These are phyloP conservation scores for Debaryomyces udenii DNA, from an alignment of 1,139 yeast genomes.

Conservation along the genomic window DNA sequence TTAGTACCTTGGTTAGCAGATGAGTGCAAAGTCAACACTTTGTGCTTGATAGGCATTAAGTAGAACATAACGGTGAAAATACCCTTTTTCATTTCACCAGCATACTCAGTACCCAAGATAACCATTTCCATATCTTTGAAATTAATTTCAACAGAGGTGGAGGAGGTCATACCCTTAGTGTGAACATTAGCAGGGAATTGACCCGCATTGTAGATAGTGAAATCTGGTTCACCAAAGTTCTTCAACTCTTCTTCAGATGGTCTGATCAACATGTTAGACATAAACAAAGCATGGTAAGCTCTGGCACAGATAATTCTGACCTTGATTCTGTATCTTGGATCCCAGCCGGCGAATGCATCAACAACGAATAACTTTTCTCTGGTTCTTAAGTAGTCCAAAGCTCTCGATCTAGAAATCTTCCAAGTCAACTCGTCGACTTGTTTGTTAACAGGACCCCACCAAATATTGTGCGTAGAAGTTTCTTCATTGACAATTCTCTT, in stretches of 20 bases:
- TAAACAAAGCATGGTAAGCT: constrained; percentile 97
- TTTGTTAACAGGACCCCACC: constrained; percentile 99
- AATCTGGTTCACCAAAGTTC: constrained; percentile 95
- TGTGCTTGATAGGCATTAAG: constrained; percentile 93
- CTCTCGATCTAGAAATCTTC: constrained; percentile 95
- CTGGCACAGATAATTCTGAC: constrained; percentile 97
- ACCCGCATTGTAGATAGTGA: constrained; percentile 98
- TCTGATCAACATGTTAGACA: constrained; percentile 97
- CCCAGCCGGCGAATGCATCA: constrained; percentile 99
- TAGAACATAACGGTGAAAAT: constrained; percentile 98
- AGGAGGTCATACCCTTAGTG: constrained; percentile 97
- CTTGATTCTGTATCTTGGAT: constrained; percentile 95
- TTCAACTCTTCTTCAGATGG: constrained; percentile 89
- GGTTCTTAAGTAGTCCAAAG: constrained; percentile 94
- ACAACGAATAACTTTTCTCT: constrained; percentile 93
- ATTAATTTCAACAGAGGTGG: constrained; percentile 94
- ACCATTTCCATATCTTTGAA: constrained; percentile 99
- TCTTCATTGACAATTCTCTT: constrained; percentile 97
- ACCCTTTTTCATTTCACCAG: constrained; percentile 99
- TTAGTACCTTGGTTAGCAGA: constrained; percentile 88
- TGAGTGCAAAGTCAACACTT: constrained; percentile 92
- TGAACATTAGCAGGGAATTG: constrained; percentile 97
- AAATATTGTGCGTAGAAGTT: constrained; percentile 77
- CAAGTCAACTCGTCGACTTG: constrained; percentile 93
- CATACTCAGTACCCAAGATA: constrained; percentile 96